Percentiles rank a stretch among this genome's conserved stretches.
Conservation (phyloP, 2,329 filamentous ascomycete genomes). For the Aureobasidium sp. region DNA sequence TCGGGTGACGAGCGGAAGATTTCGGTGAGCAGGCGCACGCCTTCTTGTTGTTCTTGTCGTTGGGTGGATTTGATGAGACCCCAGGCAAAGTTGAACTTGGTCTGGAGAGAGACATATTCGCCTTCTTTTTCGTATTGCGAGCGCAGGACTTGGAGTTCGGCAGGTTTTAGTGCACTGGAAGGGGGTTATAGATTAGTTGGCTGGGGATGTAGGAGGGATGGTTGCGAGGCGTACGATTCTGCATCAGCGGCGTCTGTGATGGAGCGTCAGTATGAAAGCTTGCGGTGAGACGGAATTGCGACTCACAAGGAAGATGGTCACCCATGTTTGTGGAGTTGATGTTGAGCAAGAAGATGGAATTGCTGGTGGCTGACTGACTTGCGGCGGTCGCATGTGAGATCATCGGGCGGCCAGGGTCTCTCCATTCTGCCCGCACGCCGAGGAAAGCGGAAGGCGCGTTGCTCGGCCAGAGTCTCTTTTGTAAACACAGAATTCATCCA, state of each 20-base stretch:
- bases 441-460: not conserved
- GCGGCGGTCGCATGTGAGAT: not conserved
- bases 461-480: not conserved
- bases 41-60: conserved; percentile 83
- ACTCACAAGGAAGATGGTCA: conserved; percentile 43
- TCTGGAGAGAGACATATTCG: conserved; percentile 92
- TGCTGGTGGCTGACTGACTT: not conserved
- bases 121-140: conserved; percentile 96
- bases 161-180: conserved; percentile 72
- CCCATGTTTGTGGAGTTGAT: conserved; percentile 24
- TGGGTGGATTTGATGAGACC: conserved; percentile 88
- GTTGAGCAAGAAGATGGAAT: not conserved
- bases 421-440: not conserved
- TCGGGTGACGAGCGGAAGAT: conserved; percentile 94
- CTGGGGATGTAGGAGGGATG: not conserved
- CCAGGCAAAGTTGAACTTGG: conserved; percentile 99
- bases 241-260: conserved; percentile 86
- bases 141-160: conserved; percentile 86
- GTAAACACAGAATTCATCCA: not conserved
- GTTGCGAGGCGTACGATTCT: conserved; percentile 59
- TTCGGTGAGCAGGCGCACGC: conserved; percentile 85
- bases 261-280: conserved; percentile 21
- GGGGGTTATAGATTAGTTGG: not conserved
- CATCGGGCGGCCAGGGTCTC: not conserved
- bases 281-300: too few species aligned